Base-by-base conservation (phyloP, 176 grass and related monocot genomes). In the Urochloa ruziziensis region DNA sequence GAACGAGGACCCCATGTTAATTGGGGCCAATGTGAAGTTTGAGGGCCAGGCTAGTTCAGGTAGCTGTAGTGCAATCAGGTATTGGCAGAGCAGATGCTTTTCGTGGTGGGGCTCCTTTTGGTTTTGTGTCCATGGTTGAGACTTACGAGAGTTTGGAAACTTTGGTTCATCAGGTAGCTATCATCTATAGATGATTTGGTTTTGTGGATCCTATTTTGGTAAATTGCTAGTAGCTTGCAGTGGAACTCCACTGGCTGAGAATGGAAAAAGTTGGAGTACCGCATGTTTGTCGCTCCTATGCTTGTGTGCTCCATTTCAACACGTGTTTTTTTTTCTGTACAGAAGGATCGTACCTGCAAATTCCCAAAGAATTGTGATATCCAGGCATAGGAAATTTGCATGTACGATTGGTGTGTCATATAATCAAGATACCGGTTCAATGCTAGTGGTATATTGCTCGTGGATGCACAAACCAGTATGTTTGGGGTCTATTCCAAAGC, bases 31-130 rank as follows among this genome's bases (percentile, higher is more conserved):
- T 42, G 12, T 67, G 48, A 36, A 42, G 48, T 69, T 36, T 57
- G 48, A 42, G 33, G 36, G 24, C 34, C 28, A 79, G 58, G 27
- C 29, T 35, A 46, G 19, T 79, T 79, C 25, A 32, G 42, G 8
- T 48, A 78, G 57, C 75, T 78, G 19, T 48, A 48, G 42, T n/a
- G 44, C 76, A 34, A n/a, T 65, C 59, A 65, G 59, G 46, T 34
- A 15, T 10, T 17, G 29, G 60, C 21, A 48, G 42, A 66, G 12
- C 19, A 34, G 62, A 80, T 36, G 61, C 40, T 28, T 62, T 30
- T 30, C 16, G 1, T 43, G 73, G 23, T 40, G 1, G 73, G 36
- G 34, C 5, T 80, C 39, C 30, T 66, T 79, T 80, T 66, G 5
- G 44, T 67, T 52, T 32, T 6, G 60, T 40, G 5, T 24, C 77